Conservation (phyloP, 2,329 filamentous ascomycete genomes). For the Aspergillus awamori region DNA sequence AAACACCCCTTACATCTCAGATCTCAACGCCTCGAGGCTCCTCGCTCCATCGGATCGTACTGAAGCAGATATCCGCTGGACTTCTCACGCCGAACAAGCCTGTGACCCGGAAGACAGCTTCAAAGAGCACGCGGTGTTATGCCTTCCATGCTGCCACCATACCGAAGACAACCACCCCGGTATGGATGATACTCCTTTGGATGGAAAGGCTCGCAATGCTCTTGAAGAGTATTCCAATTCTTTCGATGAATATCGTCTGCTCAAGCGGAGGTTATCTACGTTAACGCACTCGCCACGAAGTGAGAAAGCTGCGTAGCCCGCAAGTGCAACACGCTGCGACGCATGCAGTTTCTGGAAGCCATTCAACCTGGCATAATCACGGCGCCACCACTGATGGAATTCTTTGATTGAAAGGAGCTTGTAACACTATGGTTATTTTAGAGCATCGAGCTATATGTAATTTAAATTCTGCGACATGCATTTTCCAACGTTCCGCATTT, state of each 20-base stretch:
- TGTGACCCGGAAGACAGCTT: neutral
- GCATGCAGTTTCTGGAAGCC: too few relatives aligned
- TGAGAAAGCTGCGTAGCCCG: neutral
- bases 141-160: neutral
- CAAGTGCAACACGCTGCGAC: neutral
- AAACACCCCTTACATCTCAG: neutral
- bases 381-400: too few relatives aligned
- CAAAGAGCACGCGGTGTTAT: neutral
- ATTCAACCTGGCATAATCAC: too few relatives aligned
- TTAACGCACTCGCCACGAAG: neutral
- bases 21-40: neutral
- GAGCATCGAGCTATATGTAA: too few relatives aligned
- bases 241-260: neutral
- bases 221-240: neutral
- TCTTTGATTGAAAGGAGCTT: too few relatives aligned
- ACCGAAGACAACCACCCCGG: neutral
- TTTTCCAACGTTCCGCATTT: too few relatives aligned
- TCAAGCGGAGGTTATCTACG: neutral
- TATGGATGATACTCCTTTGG: neutral
- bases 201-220: neutral
- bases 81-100: neutral
- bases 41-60: neutral
- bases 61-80: neutral
- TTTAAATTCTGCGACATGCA: too few relatives aligned
- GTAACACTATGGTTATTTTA: too few relatives aligned